Percentiles rank a stretch among this genome's conserved stretches.
Conservation (phyloP, 352 stramenopile genomes). For the Globisporangium nagaii region DNA sequence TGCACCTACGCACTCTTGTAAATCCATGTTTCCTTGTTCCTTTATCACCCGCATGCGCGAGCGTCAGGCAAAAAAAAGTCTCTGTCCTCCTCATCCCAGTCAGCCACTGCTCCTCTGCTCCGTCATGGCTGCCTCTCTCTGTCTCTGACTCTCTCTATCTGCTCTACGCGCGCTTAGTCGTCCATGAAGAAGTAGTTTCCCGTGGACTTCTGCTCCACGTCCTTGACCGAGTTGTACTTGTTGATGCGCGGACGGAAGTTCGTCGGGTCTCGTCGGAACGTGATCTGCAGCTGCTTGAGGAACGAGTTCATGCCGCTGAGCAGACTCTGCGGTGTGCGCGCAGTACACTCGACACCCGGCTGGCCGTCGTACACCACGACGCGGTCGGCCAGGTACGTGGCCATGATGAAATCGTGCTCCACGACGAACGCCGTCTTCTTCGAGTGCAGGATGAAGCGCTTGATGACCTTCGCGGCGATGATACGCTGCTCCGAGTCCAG, state of each 20-base stretch:
- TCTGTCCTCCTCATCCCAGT: not conserved
- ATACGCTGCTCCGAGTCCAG: slow-evolving; percentile 99
- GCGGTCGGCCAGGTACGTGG: slow-evolving; percentile 97
- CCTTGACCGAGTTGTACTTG: slow-evolving; percentile 95
- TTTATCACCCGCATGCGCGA: not conserved
- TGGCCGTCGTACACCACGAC: slow-evolving; percentile 95
- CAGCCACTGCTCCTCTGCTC: not conserved
- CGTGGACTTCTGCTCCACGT: slow-evolving; percentile 95
- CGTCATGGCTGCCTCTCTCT: not conserved
- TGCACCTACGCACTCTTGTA: not conserved
- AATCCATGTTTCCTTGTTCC: slow-evolving; percentile 6
- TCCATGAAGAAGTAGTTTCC: slow-evolving; percentile 99
- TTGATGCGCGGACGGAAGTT: slow-evolving; percentile 98
- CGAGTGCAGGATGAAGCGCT: slow-evolving; percentile 99
- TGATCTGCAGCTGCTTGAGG: slow-evolving; percentile 98
- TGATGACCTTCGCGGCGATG: slow-evolving; percentile 98
- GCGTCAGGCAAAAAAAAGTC: slow-evolving; percentile 12
- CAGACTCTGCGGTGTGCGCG: slow-evolving; percentile 92
- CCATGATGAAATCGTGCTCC: slow-evolving; percentile 99
- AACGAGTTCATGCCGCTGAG: slow-evolving; percentile 99
- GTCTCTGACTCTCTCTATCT: slow-evolving; percentile 1
- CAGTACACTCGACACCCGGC: slow-evolving; percentile 97
- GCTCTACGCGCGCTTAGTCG: slow-evolving; percentile 60
- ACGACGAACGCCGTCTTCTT: slow-evolving; percentile 99
- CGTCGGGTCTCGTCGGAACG: slow-evolving; percentile 98